phyloP scores from a whole-genome alignment of 495 filamentous ascomycete species.

The Tuber melanosporum region DNA sequence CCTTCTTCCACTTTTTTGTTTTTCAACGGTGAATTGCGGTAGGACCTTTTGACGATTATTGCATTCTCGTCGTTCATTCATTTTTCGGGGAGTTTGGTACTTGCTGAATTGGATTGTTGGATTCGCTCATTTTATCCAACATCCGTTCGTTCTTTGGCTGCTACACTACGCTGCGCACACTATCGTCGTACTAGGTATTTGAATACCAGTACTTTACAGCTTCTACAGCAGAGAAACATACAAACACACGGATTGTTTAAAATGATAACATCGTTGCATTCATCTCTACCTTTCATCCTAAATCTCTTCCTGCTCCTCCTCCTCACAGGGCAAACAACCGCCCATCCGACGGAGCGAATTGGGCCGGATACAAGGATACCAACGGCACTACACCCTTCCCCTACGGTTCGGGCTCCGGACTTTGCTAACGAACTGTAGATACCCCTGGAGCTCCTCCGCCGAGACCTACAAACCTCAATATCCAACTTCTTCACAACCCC shows the following conservation, averaged over 20 bases:
- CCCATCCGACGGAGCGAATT: background rate
- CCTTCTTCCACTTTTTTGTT: background rate
- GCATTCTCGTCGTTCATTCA: background rate
- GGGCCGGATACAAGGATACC: background rate
- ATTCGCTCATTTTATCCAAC: background rate
- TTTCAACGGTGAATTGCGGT: conserved; percentile 1
- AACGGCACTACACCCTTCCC: background rate
- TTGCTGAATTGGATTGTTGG: background rate
- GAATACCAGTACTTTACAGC: background rate
- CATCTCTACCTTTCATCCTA: background rate
- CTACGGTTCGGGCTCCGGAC: background rate
- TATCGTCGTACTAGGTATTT: background rate
- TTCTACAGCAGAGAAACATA: background rate
- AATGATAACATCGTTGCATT: background rate
- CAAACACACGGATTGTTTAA: background rate
- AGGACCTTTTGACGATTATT: conserved; percentile 1
- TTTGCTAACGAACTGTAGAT: background rate
- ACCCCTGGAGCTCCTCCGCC: background rate
- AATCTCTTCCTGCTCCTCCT: background rate
- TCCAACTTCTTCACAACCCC: conserved; percentile 25
- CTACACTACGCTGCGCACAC: background rate
- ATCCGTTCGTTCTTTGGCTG: background rate
- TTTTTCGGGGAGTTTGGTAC: background rate
- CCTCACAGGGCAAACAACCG: background rate
- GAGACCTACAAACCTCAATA: background rate